phyloP scores from a whole-genome alignment of 768 basidiomycete genomes.

The Lyophyllum semitale region DNA sequence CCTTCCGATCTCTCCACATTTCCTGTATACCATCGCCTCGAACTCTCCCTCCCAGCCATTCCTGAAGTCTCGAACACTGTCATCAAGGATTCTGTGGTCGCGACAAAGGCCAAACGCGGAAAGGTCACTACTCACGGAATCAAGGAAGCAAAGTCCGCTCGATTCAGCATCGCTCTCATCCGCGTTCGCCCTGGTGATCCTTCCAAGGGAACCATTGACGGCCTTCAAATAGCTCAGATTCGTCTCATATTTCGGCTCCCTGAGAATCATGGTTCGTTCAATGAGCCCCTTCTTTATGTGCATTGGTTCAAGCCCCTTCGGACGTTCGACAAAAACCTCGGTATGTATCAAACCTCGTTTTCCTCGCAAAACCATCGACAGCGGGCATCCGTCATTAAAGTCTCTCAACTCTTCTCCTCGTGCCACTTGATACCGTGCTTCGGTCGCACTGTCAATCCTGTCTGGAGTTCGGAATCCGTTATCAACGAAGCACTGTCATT shows the following conservation, averaged over 20 bases:
- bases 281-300: conserved; percentile 23
- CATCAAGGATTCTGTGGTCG: conserved; percentile 16
- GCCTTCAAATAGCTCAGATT: conserved; percentile 25
- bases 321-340: conserved; percentile 3
- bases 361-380: conserved; percentile 12
- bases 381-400: conserved; percentile 21
- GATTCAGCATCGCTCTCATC: conserved; percentile 25
- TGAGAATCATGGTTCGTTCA: conserved; percentile 5
- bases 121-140: conserved; percentile 13
- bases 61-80: conserved; percentile 6
- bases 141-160: conserved; percentile 12
- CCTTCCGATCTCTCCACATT: conserved; percentile 9
- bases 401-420: conserved; percentile 23
- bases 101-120: conserved; percentile 2
- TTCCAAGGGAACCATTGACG: conserved; percentile 8
- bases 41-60: conserved; percentile 16
- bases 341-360: conserved; percentile 19
- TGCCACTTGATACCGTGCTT: conserved; percentile 31
- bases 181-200: not conserved
- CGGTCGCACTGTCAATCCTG: conserved; percentile 7
- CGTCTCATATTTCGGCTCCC: conserved; percentile 26
- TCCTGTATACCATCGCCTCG: conserved; percentile 20
- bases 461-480: conserved; percentile 19
- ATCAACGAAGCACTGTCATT: conserved; percentile 21
- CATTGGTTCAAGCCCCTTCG: conserved; percentile 27